Evolutionary conservation across 495 filamentous ascomycete species (phyloP).

Genomic region (Schizothecium vesticola): DNA sequence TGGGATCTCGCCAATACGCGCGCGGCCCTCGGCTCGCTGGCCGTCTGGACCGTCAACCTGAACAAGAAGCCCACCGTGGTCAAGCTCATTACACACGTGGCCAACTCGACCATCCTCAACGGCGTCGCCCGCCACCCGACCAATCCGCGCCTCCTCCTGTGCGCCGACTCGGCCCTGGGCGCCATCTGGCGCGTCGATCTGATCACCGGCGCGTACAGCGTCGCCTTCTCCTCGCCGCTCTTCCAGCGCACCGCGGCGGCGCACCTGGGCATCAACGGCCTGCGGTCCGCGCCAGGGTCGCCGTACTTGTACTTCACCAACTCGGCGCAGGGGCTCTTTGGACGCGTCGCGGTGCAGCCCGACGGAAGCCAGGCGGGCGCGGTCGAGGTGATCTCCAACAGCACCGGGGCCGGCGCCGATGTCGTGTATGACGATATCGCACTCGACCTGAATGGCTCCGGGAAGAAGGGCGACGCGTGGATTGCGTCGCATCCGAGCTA

Average conservation of each 20-base stretch:
- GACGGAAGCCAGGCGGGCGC: slow-evolving; percentile 20
- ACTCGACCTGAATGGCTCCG: not conserved
- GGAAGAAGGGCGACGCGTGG: slow-evolving; percentile 1
- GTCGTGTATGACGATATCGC: slow-evolving; percentile 22
- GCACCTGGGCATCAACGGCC: slow-evolving; percentile 41
- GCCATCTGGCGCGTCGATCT: slow-evolving; percentile 31
- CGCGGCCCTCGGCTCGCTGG: slow-evolving; percentile 28
- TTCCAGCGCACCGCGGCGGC: slow-evolving; percentile 14
- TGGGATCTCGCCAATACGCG: slow-evolving; percentile 24
- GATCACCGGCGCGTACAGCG: slow-evolving; percentile 18
- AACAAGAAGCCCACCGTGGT: slow-evolving; percentile 9
- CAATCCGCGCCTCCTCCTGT: slow-evolving; percentile 19
- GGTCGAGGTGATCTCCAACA: slow-evolving; percentile 13
- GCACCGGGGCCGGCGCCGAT: slow-evolving; percentile 3
- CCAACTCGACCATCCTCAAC: slow-evolving; percentile 36
- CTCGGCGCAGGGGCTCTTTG: slow-evolving; percentile 33
- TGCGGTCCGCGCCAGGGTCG: slow-evolving; percentile 27
- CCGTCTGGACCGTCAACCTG: slow-evolving; percentile 28
- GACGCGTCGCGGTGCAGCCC: slow-evolving; percentile 22
- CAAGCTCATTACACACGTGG: slow-evolving; percentile 26
- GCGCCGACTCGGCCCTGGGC: slow-evolving; percentile 36
- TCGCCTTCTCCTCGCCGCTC: slow-evolving; percentile 13
- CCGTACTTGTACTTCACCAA: slow-evolving; percentile 41
- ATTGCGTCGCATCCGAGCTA: slow-evolving; percentile 16
- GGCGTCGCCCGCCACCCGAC: slow-evolving; percentile 23